phyloP scores from a whole-genome alignment of 805 yeast genomes.

The Komagataella kurtzmanii region DNA sequence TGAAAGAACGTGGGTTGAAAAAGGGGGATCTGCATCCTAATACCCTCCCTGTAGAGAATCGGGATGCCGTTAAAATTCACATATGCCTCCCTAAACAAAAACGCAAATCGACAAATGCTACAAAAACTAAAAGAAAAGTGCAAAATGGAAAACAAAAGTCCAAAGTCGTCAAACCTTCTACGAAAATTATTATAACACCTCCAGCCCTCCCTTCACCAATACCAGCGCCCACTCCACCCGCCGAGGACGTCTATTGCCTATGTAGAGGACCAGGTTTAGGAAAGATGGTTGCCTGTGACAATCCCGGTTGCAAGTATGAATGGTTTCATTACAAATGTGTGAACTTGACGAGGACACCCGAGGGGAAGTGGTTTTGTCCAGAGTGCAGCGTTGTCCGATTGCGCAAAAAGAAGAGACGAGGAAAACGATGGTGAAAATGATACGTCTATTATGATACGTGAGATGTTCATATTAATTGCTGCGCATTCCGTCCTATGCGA shows the following conservation, averaged over 20 bases:
- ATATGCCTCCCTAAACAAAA: neutral
- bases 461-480: neutral
- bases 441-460: neutral
- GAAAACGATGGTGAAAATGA: constrained; percentile 1
- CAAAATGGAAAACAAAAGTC: neutral
- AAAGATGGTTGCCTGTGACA: constrained; percentile 94
- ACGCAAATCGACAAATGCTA: too few relatives aligned
- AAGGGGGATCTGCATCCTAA: neutral
- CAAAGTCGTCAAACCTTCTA: neutral
- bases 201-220: constrained; percentile 3
- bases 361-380: constrained; percentile 90
- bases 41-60: neutral
- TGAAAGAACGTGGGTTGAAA: neutral
- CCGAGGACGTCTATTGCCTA: constrained; percentile 25
- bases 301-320: constrained; percentile 73
- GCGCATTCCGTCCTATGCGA: neutral
- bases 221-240: constrained; percentile 1
- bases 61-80: neutral
- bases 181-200: neutral
- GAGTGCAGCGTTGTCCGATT: constrained; percentile 34
- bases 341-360: constrained; percentile 77
- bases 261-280: constrained; percentile 53
- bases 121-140: neutral
- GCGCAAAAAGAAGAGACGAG: constrained; percentile 7
- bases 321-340: constrained; percentile 98